Evolutionary conservation across 441 rosid genomes (phyloP).

Genomic region (Hypseocharis bilobata): DNA sequence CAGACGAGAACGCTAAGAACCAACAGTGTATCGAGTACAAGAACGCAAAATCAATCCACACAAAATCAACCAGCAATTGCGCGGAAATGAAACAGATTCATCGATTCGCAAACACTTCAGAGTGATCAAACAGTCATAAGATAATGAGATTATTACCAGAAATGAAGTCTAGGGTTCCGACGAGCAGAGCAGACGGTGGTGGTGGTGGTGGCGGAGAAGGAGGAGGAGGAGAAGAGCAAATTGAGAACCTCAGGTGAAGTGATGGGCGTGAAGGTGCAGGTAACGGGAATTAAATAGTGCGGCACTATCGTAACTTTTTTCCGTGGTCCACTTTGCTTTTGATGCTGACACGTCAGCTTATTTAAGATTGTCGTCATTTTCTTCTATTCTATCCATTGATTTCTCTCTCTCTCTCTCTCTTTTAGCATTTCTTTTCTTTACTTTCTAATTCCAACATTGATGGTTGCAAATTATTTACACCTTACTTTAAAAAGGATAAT

Average conservation of each 20-base stretch:
- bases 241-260: not conserved
- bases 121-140: not conserved
- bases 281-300: conserved; percentile 9
- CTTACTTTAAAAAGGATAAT: too few relatives aligned
- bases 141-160: not conserved
- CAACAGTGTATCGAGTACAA: too few relatives aligned
- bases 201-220: not conserved
- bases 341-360: not conserved
- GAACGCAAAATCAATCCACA: too few relatives aligned
- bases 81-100: not conserved
- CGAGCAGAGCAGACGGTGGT: not conserved
- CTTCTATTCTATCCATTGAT: too few relatives aligned
- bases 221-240: not conserved
- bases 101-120: not conserved
- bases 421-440: too few relatives aligned
- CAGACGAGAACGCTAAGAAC: too few relatives aligned
- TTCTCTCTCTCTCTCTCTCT: too few relatives aligned
- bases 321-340: conserved; percentile 3
- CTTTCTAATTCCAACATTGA: too few relatives aligned
- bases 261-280: not conserved
- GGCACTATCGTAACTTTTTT: not conserved
- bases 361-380: not conserved
- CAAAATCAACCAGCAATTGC: not conserved
- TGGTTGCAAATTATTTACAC: too few relatives aligned
- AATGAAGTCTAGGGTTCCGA: not conserved